A percentile compares a stretch with the other conserved stretches of the same genome.
Conservation (phyloP, 2,329 filamentous ascomycete species). For the Fusarium devonianum region DNA sequence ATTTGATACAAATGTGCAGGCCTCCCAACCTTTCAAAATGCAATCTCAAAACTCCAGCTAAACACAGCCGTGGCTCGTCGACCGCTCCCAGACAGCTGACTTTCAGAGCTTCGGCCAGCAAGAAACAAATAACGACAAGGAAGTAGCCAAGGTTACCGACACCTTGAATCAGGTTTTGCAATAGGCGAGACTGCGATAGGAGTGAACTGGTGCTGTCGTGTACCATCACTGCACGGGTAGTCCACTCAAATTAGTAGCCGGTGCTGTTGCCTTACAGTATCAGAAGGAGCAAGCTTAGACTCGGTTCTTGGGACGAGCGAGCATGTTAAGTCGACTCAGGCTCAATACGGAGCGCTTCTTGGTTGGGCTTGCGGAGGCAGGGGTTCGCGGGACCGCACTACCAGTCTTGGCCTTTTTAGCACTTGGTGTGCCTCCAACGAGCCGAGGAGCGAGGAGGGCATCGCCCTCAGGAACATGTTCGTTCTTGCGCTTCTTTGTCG, state of each 20-base stretch:
- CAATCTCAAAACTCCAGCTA: slow-evolving; percentile 42
- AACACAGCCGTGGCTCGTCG: slow-evolving; percentile 34
- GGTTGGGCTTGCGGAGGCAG: slow-evolving; percentile 51
- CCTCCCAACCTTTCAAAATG: slow-evolving; percentile 31
- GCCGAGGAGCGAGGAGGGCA: slow-evolving; percentile 59
- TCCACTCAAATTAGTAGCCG: background rate
- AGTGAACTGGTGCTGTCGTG: slow-evolving; percentile 27
- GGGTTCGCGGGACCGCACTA: slow-evolving; percentile 34
- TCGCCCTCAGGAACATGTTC: slow-evolving; percentile 58
- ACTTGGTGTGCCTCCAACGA: slow-evolving; percentile 49
- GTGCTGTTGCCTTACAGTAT: background rate
- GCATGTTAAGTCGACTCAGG: slow-evolving; percentile 67
- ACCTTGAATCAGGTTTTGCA: background rate
- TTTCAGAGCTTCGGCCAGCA: background rate
- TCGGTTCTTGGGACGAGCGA: slow-evolving; percentile 66
- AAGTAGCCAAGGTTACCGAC: slow-evolving; percentile 9
- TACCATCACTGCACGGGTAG: slow-evolving; percentile 27
- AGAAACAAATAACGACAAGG: slow-evolving; percentile 4
- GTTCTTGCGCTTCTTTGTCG: slow-evolving; percentile 66
- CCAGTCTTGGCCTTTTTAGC: slow-evolving; percentile 48
- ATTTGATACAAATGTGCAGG: slow-evolving; percentile 30
- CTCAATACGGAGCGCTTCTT: slow-evolving; percentile 63
- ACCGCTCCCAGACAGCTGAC: slow-evolving; percentile 22
- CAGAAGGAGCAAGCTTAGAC: slow-evolving; percentile 45
- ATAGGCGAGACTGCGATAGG: slow-evolving; percentile 1